phyloP scores from a whole-genome alignment of 352 stramenopile species.

The Thalassiosira hispida region DNA sequence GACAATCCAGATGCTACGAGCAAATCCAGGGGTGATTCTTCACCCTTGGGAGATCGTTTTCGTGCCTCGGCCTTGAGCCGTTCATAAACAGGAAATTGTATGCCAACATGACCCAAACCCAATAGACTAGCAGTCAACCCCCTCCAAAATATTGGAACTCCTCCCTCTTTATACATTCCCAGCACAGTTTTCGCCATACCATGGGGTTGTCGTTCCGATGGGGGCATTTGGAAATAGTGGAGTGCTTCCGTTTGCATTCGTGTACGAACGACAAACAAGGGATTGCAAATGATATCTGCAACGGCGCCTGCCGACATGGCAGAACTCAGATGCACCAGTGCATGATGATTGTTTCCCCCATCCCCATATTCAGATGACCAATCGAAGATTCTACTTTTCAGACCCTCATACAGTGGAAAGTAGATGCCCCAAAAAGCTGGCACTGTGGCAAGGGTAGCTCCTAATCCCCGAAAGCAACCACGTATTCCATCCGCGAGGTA shows the following conservation, averaged over 20 bases:
- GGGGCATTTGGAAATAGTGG: slow-evolving; percentile 63
- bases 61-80: slow-evolving; percentile 69
- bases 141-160: slow-evolving; percentile 78
- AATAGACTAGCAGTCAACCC: slow-evolving; percentile 81
- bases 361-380: slow-evolving; percentile 37
- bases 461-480: slow-evolving; percentile 81
- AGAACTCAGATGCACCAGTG: slow-evolving; percentile 67
- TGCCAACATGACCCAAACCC: slow-evolving; percentile 79
- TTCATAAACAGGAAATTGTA: slow-evolving; percentile 86
- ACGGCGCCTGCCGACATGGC: slow-evolving; percentile 75
- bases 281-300: slow-evolving; percentile 83
- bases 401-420: slow-evolving; percentile 81
- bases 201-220: slow-evolving; percentile 31
- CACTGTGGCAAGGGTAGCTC: slow-evolving; percentile 77
- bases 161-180: slow-evolving; percentile 60
- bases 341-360: slow-evolving; percentile 45
- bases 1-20: slow-evolving; percentile 73
- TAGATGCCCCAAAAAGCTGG: slow-evolving; percentile 84
- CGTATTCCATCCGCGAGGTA: slow-evolving; percentile 67
- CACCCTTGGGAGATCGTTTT: slow-evolving; percentile 33
- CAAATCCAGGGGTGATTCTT: slow-evolving; percentile 73
- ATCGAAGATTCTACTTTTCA: slow-evolving; percentile 60
- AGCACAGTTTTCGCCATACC: slow-evolving; percentile 63
- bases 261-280: slow-evolving; percentile 83
- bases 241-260: slow-evolving; percentile 83